Base-by-base conservation (phyloP, 352 stramenopile species). In the Pythium apleroticum region DNA sequence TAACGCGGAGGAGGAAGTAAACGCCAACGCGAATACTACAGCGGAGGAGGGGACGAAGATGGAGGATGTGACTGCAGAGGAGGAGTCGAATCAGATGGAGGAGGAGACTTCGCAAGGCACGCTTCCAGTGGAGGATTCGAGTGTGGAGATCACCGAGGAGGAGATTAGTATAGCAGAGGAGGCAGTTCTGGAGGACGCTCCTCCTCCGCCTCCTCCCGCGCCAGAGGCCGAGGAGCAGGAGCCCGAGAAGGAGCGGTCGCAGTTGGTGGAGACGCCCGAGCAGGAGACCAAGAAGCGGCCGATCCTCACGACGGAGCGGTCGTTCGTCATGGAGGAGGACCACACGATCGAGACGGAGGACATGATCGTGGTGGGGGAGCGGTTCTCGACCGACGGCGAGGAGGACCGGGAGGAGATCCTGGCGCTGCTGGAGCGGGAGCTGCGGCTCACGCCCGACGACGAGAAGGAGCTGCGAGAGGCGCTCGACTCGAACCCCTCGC, bases 261-360 rank as follows among this genome's bases (percentile, higher is more conserved):
- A 63, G 37, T 24, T 72, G 17, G 27, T 72, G 7, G 52, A 72
- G 33, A 72, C 65, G 14, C 65, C 65, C 14, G 65, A 57, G 22
- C 54, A 57, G 61, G 63, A 49, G 52, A 65, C 17, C 43, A 74
- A 62, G 10, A 72, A 73, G 15, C 76, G 74, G 14, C 66, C 71
- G 24, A 88, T 90, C 52, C 68, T 90, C n/a, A 89, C 76, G 57
- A 90, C 80, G 6, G 81, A 90, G 37, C 71, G 75, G 20, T 89
- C 76, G 17, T 86, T 89, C 65, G 80, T 90, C 3, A 86, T 90
- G 58, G 79, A 88, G 28, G 71, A 82, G 19, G 72, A 85, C 54
- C 50, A 88, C 57, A 84, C 68, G 0, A 75, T 90, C 41, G 72
- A 88, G 54, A 81, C 75, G 1, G 79, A 88, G 35, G 81, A 89